Conservation (phyloP, 352 stramenopile species). For the Peronospora farinosa region DNA sequence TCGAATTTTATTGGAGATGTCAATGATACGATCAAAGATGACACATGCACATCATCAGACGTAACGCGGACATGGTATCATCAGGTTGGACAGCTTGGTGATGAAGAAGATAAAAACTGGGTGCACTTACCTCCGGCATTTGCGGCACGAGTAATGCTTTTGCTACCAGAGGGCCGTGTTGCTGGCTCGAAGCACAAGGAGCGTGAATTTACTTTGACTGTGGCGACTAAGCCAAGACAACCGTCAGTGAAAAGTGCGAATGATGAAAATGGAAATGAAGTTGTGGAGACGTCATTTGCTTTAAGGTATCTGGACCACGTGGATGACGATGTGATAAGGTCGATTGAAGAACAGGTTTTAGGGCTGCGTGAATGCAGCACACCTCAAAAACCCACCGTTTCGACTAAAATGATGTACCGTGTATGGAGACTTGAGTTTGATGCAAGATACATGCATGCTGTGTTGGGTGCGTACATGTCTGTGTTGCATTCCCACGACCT, state of each 20-base stretch:
- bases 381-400: slow-evolving; percentile 7
- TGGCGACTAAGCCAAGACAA: slow-evolving; percentile 12
- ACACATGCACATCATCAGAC: slow-evolving; percentile 1
- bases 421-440: slow-evolving; percentile 80
- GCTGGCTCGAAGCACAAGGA: slow-evolving; percentile 52
- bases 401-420: slow-evolving; percentile 23
- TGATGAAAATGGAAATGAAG: slow-evolving; percentile 11
- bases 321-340: slow-evolving; percentile 25
- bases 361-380: slow-evolving; percentile 2
- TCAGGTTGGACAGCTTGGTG: slow-evolving; percentile 13
- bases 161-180: slow-evolving; percentile 51
- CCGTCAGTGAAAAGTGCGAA: background rate
- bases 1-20: slow-evolving; percentile 24
- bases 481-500: background rate
- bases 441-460: slow-evolving; percentile 44
- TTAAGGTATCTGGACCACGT: slow-evolving; percentile 58
- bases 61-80: slow-evolving; percentile 20
- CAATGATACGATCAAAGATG: background rate
- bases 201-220: slow-evolving; percentile 56
- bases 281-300: slow-evolving; percentile 55
- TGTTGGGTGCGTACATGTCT: slow-evolving; percentile 39
- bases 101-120: slow-evolving; percentile 57
- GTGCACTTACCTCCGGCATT: slow-evolving; percentile 65
- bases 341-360: slow-evolving; percentile 24
- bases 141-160: slow-evolving; percentile 59